Percentiles rank a stretch among this genome's conserved stretches.
Conservation (phyloP, 257 asterid species). For the Thymus mandschuricus region DNA sequence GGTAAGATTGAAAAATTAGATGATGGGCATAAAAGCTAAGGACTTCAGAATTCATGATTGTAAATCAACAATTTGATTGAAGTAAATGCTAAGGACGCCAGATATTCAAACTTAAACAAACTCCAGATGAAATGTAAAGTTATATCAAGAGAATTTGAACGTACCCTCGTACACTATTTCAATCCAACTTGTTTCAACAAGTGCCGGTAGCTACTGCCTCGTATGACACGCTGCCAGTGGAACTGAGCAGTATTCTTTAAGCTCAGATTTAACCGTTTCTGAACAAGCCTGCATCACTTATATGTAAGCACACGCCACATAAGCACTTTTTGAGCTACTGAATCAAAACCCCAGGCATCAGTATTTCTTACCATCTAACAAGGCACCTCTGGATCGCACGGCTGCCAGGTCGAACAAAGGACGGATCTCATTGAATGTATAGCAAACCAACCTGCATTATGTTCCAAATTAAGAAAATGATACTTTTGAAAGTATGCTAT, state of each 20-base stretch:
- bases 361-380: conserved; percentile 79
- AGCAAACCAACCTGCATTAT: conserved; percentile 76
- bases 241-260: conserved; percentile 48
- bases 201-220: conserved; percentile 97
- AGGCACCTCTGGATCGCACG: conserved; percentile 94
- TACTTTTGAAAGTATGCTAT: background rate
- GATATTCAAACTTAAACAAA: too few relatives aligned
- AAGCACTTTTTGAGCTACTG: conserved; percentile 30
- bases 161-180: conserved; percentile 45
- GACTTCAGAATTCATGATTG: too few relatives aligned
- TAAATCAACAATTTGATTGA: too few relatives aligned
- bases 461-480: conserved; percentile 2
- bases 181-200: conserved; percentile 65
- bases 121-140: background rate
- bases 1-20: too few relatives aligned
- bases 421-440: conserved; percentile 86
- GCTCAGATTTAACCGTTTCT: conserved; percentile 62
- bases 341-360: conserved; percentile 23
- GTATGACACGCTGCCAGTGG: conserved; percentile 70
- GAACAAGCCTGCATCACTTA: conserved; percentile 79
- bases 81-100: too few relatives aligned
- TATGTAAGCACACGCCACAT: conserved; percentile 34
- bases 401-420: conserved; percentile 83
- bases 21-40: too few relatives aligned
- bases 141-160: conserved; percentile 20